phyloP scores from a whole-genome alignment of 2,329 filamentous ascomycete species.

The Lachnellula hyalina region DNA sequence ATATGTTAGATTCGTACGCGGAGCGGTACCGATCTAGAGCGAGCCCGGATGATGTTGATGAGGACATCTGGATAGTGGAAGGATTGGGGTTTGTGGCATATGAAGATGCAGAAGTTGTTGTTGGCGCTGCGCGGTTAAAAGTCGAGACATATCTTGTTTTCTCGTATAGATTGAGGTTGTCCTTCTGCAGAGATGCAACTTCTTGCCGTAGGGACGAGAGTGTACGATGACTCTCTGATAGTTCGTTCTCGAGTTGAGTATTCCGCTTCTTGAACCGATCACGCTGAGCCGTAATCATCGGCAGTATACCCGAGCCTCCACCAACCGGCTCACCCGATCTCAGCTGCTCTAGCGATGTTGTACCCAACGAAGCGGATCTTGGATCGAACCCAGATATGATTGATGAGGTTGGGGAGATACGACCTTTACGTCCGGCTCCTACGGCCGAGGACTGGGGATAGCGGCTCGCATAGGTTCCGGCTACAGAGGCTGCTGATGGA shows the following conservation, averaged over 20 bases:
- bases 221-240: constrained; percentile 75
- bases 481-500: constrained; percentile 85
- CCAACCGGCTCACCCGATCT: constrained; percentile 60
- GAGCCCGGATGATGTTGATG: constrained; percentile 55
- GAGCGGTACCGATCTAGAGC: constrained; percentile 81
- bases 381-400: constrained; percentile 97
- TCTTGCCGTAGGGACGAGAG: constrained; percentile 87
- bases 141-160: constrained; percentile 95
- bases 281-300: constrained; percentile 96
- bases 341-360: constrained; percentile 49
- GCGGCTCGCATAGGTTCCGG: constrained; percentile 81
- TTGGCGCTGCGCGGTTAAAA: constrained; percentile 69
- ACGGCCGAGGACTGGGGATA: constrained; percentile 65
- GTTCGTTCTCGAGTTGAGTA: constrained; percentile 79
- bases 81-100: constrained; percentile 70
- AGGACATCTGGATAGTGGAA: constrained; percentile 60
- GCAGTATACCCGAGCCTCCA: constrained; percentile 80
- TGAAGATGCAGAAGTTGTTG: constrained; percentile 58
- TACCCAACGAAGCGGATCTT: constrained; percentile 43
- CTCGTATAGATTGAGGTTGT: constrained; percentile 94
- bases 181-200: constrained; percentile 85
- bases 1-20: constrained; percentile 92
- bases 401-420: constrained; percentile 87
- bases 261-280: constrained; percentile 98
- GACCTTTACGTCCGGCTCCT: constrained; percentile 49